These are phyloP conservation scores for Penicillium odoratum DNA, from an alignment of 495 filamentous ascomycete genomes.

Conservation along the genomic window DNA sequence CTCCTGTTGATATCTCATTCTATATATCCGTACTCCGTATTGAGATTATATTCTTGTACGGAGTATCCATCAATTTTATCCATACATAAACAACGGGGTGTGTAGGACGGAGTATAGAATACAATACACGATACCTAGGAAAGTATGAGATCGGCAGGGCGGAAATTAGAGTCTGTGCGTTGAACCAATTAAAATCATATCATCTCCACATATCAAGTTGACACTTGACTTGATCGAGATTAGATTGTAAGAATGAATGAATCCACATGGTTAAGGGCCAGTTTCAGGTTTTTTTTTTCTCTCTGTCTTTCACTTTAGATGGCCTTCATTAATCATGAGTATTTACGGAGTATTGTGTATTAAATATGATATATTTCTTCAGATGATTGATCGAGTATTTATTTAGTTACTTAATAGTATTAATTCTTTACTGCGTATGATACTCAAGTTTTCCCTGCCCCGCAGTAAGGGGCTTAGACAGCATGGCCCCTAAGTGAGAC, in stretches of 20 bases:
- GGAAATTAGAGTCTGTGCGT: slow-evolving; percentile 20
- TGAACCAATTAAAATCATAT: slow-evolving; percentile 6
- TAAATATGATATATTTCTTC: too few relatives aligned
- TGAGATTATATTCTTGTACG: background rate
- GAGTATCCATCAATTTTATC: too few relatives aligned
- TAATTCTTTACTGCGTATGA: too few relatives aligned
- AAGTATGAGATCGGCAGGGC: slow-evolving; percentile 25
- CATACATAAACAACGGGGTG: too few relatives aligned
- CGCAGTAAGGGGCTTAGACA: slow-evolving; percentile 10
- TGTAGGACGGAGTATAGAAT: too few relatives aligned
- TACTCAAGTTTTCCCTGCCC: background rate
- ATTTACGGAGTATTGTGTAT: background rate
- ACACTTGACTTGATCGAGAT: slow-evolving; percentile 14
- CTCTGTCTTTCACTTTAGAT: background rate
- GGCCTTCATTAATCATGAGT: background rate
- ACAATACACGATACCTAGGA: too few relatives aligned
- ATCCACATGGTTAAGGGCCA: slow-evolving; percentile 23
- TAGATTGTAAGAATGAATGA: slow-evolving; percentile 5
- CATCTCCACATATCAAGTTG: slow-evolving; percentile 8
- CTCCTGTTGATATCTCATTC: background rate
- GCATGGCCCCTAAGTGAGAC: slow-evolving; percentile 10
- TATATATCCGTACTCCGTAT: background rate
- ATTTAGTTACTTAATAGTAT: too few relatives aligned
- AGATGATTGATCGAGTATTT: too few relatives aligned
- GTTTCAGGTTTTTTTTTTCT: slow-evolving; percentile 18